These are phyloP conservation scores for Pistacia vera DNA, from an alignment of 345 rosid species.

Conservation along the genomic window DNA sequence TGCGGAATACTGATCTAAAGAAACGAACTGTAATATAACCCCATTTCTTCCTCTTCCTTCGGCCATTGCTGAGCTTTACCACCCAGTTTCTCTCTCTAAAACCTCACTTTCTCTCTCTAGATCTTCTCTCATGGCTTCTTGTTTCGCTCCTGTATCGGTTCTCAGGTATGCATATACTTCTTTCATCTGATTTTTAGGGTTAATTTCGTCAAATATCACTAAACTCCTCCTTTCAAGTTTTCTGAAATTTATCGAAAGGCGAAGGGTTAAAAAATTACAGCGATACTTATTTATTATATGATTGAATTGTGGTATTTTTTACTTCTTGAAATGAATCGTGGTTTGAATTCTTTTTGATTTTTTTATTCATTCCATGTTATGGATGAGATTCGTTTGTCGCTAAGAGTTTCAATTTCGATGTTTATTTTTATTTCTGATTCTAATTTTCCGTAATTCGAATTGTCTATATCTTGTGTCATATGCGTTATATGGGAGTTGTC, in stretches of 20 bases:
- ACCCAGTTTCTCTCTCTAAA: too few species aligned
- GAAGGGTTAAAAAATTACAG: too few species aligned
- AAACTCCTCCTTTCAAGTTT: background rate
- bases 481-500: background rate
- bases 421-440: background rate
- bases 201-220: background rate
- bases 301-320: background rate
- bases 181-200: background rate
- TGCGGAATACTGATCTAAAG: background rate
- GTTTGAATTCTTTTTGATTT: background rate
- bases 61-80: too few species aligned
- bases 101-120: background rate
- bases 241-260: background rate
- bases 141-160: constrained; percentile 35
- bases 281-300: too few species aligned
- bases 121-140: constrained; percentile 28
- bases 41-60: background rate
- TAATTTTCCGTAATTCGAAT: background rate
- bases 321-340: background rate
- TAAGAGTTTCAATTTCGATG: background rate
- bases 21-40: background rate
- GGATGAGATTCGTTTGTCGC: background rate
- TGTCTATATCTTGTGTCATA: background rate
- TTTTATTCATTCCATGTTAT: background rate
- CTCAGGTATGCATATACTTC: constrained; percentile 26